Evolutionary conservation across 305 asterid genomes (phyloP).

Genomic region (Fraxinus platypoda): DNA sequence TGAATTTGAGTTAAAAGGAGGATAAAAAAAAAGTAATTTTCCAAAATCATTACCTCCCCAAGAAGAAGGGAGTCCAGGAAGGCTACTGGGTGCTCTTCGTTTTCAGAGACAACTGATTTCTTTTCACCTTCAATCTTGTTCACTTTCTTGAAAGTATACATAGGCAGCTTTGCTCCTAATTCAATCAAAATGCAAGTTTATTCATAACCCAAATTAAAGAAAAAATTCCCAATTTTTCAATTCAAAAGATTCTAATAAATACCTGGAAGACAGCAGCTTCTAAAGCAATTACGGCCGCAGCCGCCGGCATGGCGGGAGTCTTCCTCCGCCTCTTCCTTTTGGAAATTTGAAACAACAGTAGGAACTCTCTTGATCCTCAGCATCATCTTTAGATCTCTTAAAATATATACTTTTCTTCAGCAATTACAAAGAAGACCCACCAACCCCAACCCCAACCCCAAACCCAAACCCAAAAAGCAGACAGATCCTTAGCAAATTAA

Average conservation of each 20-base stretch:
- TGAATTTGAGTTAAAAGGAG: neutral
- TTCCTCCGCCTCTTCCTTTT: constrained; percentile 66
- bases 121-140: constrained; percentile 34
- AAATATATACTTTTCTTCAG: constrained; percentile 7
- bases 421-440: neutral
- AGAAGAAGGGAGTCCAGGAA: constrained; percentile 81
- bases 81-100: constrained; percentile 52
- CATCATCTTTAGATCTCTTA: constrained; percentile 43
- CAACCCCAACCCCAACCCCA: neutral
- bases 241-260: neutral
- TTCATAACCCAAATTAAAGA: neutral
- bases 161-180: constrained; percentile 75
- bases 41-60: constrained; percentile 55
- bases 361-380: constrained; percentile 88
- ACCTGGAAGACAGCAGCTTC: constrained; percentile 85
- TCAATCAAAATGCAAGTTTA: constrained; percentile 18
- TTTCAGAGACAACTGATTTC: constrained; percentile 30
- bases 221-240: neutral
- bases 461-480: neutral
- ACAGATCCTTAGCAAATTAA: neutral
- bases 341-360: constrained; percentile 82
- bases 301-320: constrained; percentile 48
- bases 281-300: constrained; percentile 89
- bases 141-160: constrained; percentile 58
- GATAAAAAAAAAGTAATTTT: neutral